phyloP scores from a whole-genome alignment of 1,284 basidiomycete species.

The Sporisorium graminicola region DNA sequence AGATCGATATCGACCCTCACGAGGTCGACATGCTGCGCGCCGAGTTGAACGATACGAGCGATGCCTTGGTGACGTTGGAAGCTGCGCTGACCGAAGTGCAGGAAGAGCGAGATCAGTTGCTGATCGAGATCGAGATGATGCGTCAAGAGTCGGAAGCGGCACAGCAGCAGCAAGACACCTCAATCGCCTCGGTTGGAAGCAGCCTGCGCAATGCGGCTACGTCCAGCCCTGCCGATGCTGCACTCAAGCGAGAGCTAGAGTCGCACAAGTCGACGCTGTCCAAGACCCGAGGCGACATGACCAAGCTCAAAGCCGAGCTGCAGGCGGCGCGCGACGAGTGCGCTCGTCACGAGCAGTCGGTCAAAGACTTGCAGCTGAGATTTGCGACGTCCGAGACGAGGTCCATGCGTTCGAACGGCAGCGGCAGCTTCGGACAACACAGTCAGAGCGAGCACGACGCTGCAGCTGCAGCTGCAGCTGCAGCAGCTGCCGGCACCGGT shows the following conservation, averaged over 20 bases:
- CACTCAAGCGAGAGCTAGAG: constrained; percentile 75
- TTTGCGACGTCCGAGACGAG: constrained; percentile 58
- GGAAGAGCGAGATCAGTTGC: constrained; percentile 68
- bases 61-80: constrained; percentile 69
- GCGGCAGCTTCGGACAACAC: constrained; percentile 37
- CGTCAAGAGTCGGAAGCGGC: constrained; percentile 36
- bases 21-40: constrained; percentile 79
- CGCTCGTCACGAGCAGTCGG: constrained; percentile 69
- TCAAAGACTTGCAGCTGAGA: constrained; percentile 52
- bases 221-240: constrained; percentile 29
- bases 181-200: constrained; percentile 12
- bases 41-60: constrained; percentile 69
- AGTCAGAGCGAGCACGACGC: constrained; percentile 43
- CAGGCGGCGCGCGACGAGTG: constrained; percentile 81
- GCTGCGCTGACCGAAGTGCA: constrained; percentile 69
- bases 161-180: constrained; percentile 23
- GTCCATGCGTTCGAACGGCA: constrained; percentile 47
- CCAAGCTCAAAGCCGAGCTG: constrained; percentile 77
- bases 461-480: constrained; percentile 7
- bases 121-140: constrained; percentile 62
- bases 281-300: constrained; percentile 67
- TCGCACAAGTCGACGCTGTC: constrained; percentile 79
- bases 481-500: constrained; percentile 10
- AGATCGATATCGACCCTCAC: constrained; percentile 53
- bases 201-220: constrained; percentile 11